Evolutionary conservation across 2,329 filamentous ascomycete species (phyloP).

Genomic region (Trichophaea hybrida): DNA sequence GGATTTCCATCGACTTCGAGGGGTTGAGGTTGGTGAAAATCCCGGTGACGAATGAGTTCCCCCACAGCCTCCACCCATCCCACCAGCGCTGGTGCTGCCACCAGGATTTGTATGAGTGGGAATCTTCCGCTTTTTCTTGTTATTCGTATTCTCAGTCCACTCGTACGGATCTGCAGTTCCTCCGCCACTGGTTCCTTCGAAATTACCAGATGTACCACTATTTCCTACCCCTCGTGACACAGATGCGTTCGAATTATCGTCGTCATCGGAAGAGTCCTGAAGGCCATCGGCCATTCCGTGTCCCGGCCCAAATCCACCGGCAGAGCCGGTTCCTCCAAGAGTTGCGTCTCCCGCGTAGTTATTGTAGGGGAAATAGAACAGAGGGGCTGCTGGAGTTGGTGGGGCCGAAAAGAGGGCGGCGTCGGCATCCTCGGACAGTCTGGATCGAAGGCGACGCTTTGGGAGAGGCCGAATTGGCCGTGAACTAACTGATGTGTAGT

Average conservation of each 20-base stretch:
- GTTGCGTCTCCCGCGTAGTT: conserved; percentile 36
- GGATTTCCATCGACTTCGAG: conserved; percentile 26
- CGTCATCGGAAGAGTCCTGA: conserved; percentile 30
- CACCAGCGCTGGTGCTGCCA: conserved; percentile 14
- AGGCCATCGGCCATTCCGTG: conserved; percentile 28
- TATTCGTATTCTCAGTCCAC: conserved; percentile 95
- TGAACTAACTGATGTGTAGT: conserved; percentile 26
- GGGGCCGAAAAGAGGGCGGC: conserved; percentile 25
- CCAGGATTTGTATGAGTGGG: conserved; percentile 65
- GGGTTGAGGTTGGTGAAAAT: conserved; percentile 23
- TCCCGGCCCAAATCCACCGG: conserved; percentile 22
- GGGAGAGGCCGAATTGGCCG: conserved; percentile 87
- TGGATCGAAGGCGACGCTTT: conserved; percentile 73
- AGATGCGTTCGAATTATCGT: conserved; percentile 28
- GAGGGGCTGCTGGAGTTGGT: conserved; percentile 42
- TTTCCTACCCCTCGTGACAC: conserved; percentile 25
- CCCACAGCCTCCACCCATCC: conserved; percentile 10
- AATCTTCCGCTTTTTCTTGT: conserved; percentile 98
- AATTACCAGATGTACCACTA: conserved; percentile 22
- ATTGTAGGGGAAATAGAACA: conserved; percentile 57
- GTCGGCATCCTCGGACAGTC: conserved; percentile 57
- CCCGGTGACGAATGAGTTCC: conserved; percentile 18
- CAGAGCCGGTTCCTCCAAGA: conserved; percentile 28
- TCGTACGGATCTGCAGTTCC: conserved; percentile 73
- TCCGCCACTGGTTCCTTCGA: conserved; percentile 17